Evolutionary conservation across 2,329 filamentous ascomycete genomes (phyloP).

Genomic region (Fusarium heterosporum): DNA sequence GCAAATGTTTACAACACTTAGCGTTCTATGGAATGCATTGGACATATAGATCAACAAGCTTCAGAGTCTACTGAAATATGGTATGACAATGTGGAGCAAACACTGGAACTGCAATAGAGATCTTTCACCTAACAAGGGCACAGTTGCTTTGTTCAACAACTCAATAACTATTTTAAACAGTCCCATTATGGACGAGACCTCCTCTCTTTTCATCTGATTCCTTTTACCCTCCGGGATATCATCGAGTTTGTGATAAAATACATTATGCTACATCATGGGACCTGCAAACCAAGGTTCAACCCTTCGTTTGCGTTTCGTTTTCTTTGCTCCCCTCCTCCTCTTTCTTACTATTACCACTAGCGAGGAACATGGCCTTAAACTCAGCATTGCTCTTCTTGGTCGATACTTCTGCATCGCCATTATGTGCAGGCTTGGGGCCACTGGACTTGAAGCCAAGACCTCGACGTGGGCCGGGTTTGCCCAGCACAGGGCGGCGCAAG

Average conservation of each 20-base stretch:
- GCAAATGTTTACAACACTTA: neutral
- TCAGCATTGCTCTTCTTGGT: conserved; percentile 66
- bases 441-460: conserved; percentile 57
- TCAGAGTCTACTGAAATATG: neutral
- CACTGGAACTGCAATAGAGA: neutral
- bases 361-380: conserved; percentile 66
- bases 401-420: conserved; percentile 46
- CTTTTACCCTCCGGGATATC: conserved; percentile 30
- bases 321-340: conserved; percentile 18
- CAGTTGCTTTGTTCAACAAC: neutral
- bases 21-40: neutral
- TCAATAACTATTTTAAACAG: conserved; percentile 14
- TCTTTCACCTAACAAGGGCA: neutral
- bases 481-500: conserved; percentile 58
- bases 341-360: conserved; percentile 31
- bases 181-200: neutral
- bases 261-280: conserved; percentile 35
- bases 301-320: conserved; percentile 13
- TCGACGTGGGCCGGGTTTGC: conserved; percentile 55
- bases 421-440: conserved; percentile 35
- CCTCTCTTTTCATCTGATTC: neutral
- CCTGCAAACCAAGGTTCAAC: conserved; percentile 12
- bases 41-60: neutral
- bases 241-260: conserved; percentile 33
- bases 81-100: neutral